phyloP scores from a whole-genome alignment of 441 rosid species.

The Pelargonium cotyledonis region DNA sequence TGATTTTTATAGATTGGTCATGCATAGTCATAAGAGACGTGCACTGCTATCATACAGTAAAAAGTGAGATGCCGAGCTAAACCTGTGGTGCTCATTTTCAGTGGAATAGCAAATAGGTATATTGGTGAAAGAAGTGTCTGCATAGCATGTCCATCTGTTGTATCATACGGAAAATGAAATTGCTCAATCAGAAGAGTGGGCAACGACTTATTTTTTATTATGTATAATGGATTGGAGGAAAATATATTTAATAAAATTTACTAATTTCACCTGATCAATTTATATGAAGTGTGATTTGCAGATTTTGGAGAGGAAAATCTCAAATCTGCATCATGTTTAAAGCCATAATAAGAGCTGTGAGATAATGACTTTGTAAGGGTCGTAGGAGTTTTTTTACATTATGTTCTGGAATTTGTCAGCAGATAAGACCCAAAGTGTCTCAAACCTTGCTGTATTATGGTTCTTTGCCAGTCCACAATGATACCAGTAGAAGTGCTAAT shows the following conservation, averaged over 20 bases:
- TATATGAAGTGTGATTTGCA: too few relatives aligned
- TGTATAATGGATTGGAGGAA: background rate
- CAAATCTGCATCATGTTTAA: background rate
- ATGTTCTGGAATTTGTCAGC: background rate
- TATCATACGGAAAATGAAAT: background rate
- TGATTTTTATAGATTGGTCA: too few relatives aligned
- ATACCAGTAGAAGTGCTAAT: background rate
- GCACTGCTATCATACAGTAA: background rate
- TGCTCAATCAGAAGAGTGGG: background rate
- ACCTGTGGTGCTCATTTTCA: background rate
- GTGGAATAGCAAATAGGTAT: background rate
- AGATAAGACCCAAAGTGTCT: background rate
- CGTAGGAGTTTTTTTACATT: background rate
- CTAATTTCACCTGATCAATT: background rate
- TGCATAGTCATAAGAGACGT: too few relatives aligned
- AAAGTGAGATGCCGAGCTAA: slow-evolving; percentile 3
- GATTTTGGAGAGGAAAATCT: too few relatives aligned
- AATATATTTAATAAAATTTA: background rate
- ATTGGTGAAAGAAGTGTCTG: background rate
- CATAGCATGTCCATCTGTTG: background rate
- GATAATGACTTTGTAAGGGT: slow-evolving; percentile 1
- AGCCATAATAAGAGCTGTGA: background rate
- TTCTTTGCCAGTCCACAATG: slow-evolving; percentile 1
- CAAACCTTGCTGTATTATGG: background rate
- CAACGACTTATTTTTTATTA: background rate